Conservation (phyloP, 495 filamentous ascomycete genomes). For the Ascobolus immersus region DNA sequence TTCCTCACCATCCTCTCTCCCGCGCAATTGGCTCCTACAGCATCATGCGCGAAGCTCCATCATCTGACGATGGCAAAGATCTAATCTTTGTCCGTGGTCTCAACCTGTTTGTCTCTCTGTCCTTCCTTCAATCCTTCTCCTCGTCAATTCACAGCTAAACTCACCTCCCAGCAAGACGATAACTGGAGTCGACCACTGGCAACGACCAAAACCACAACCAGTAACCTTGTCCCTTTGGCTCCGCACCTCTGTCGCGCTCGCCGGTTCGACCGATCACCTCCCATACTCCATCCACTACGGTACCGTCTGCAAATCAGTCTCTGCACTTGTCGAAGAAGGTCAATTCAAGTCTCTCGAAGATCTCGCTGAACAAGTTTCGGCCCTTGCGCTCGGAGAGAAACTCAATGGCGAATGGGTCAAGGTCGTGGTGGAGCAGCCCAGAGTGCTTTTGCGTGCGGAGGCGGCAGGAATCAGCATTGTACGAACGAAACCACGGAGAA, state of each 20-base stretch:
- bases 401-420: conserved; percentile 13
- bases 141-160: background rate
- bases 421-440: conserved; percentile 12
- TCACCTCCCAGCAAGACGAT: conserved; percentile 10
- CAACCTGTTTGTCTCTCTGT: conserved; percentile 7
- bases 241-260: conserved; percentile 13
- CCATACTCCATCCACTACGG: conserved; percentile 16
- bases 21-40: no score
- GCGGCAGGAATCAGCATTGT: conserved; percentile 12
- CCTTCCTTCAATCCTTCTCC: no score
- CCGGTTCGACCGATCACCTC: conserved; percentile 15
- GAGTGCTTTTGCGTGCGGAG: conserved; percentile 15
- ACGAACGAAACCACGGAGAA: conserved; percentile 4
- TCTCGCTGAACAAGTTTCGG: conserved; percentile 10
- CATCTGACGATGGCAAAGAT: conserved; percentile 14
- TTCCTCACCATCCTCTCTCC: no score
- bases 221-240: conserved; percentile 14
- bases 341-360: conserved; percentile 11
- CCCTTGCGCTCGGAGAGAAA: conserved; percentile 9
- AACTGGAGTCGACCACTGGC: conserved; percentile 14
- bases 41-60: conserved; percentile 12
- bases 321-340: conserved; percentile 8
- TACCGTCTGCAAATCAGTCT: conserved; percentile 11
- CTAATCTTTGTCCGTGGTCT: conserved; percentile 15
- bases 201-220: conserved; percentile 11